Conservation (phyloP, 2,329 filamentous ascomycete species). For the Endothia cerciana region DNA sequence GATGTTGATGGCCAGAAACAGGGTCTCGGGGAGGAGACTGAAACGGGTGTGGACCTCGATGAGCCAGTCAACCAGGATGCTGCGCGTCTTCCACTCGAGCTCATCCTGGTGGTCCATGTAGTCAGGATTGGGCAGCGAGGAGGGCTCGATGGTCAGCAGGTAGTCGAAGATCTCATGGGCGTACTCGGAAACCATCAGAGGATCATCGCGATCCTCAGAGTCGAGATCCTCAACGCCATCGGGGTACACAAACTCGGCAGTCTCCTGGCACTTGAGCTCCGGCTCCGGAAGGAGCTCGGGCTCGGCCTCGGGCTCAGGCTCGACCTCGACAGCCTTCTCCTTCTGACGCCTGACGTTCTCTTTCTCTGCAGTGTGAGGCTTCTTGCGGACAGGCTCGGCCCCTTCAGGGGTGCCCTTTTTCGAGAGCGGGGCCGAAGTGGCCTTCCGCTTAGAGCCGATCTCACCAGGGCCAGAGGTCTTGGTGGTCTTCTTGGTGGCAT, state of each 20-base stretch:
- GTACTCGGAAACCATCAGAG: slow-evolving; percentile 97
- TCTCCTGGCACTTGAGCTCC: slow-evolving; percentile 39
- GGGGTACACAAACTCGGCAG: slow-evolving; percentile 37
- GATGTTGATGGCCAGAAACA: slow-evolving; percentile 97
- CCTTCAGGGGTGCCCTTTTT: slow-evolving; percentile 67
- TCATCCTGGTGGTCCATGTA: slow-evolving; percentile 97
- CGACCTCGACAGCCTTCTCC: slow-evolving; percentile 41
- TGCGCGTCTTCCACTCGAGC: slow-evolving; percentile 97
- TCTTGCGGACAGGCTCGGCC: slow-evolving; percentile 71
- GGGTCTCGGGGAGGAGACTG: slow-evolving; percentile 90
- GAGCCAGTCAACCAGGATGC: slow-evolving; percentile 96
- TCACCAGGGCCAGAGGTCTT: slow-evolving; percentile 56
- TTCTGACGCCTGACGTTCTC: slow-evolving; percentile 51
- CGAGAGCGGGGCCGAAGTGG: slow-evolving; percentile 53
- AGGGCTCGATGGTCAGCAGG: slow-evolving; percentile 79
- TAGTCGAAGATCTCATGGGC: slow-evolving; percentile 98
- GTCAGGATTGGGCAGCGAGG: slow-evolving; percentile 81
- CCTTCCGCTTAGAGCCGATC: slow-evolving; percentile 65
- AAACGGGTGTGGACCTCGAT: slow-evolving; percentile 98
- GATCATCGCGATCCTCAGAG: slow-evolving; percentile 86
- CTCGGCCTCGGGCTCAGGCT: slow-evolving; percentile 35
- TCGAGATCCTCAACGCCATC: slow-evolving; percentile 70
- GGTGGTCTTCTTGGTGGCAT: slow-evolving; percentile 39
- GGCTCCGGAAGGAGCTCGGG: slow-evolving; percentile 28
- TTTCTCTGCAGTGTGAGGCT: slow-evolving; percentile 57